Evolutionary conservation across 768 basidiomycete species (phyloP), one percentile per base, ranked within the genome.

Genomic region (Baorangia bicolor): DNA sequence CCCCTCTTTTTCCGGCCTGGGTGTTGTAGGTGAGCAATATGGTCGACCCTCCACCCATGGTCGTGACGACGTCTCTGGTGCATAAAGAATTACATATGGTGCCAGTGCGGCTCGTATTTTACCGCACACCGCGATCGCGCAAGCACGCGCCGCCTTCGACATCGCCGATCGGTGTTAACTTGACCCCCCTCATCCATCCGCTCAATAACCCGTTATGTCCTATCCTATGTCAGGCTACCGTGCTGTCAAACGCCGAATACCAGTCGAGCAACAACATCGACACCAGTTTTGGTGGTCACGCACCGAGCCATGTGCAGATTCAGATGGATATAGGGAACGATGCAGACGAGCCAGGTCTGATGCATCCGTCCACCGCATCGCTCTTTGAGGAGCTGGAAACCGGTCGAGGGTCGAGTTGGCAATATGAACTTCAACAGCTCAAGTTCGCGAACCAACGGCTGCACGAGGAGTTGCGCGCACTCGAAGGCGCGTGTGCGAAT

Each of bases 341-440:
- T 51, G 5, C 25, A 31, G 50, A 53, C 34, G 51, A 35, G 5
- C 23, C 25, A n/a, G 30, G n/a, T 18, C 20, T 61, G 44, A 56
- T 49, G 30, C 68, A 64, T 38, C 27, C 64, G 2, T 25, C 42
- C 10, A 37, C 11, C 8, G 65, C 72, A 56, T 77, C 90, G 59
- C 69, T 93, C 18, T 93, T 92, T 58, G 84, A 83, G 38, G 90
- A 91, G 68, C 78, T 94, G 14, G 84, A 88, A 40, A 78, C 81
- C 0, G 70, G 73, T 14, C 75, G 87, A 5, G 86, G 82, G 12
- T 87, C 87, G 31, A 92, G 90, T 60, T 97, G 94, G 94, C 94
- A 96, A 74, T 96, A 93, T 62, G 92, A 94, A 74, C 77, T 95
- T 45, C 88, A 92, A 73, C 90, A 94, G 70, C 77, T 94, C 60